Evolutionary conservation across 768 basidiomycete species (phyloP).

Genomic region (Panus rudis): DNA sequence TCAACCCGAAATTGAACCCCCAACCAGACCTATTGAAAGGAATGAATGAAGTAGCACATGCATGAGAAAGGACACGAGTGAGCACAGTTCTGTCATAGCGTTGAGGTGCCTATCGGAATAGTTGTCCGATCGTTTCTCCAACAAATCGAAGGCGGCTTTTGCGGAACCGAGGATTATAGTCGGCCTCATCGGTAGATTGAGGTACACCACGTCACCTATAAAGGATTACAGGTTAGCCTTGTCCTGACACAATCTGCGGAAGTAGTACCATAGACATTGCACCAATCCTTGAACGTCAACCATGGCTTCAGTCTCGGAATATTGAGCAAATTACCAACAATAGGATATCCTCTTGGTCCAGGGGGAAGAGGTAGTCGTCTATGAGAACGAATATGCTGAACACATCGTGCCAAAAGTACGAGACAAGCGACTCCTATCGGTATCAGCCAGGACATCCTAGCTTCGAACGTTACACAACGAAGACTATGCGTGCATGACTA

Average conservation of each 20-base stretch:
- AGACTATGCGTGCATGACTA: too few relatives aligned
- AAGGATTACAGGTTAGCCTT: too few relatives aligned
- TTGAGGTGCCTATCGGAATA: slow-evolving; percentile 8
- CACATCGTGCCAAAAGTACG: too few relatives aligned
- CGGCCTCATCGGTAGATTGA: background rate
- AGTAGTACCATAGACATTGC: slow-evolving; percentile 10
- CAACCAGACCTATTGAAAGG: background rate
- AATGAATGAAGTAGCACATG: background rate
- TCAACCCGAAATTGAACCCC: slow-evolving; percentile 1
- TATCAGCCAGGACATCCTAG: too few relatives aligned
- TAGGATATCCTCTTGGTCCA: slow-evolving; percentile 15
- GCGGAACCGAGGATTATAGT: background rate
- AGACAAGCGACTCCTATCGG: too few relatives aligned
- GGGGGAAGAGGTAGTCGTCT: slow-evolving; percentile 11
- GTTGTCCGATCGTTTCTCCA: slow-evolving; percentile 7
- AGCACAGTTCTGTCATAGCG: background rate
- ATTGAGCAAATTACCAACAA: slow-evolving; percentile 18
- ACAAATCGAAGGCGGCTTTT: slow-evolving; percentile 1
- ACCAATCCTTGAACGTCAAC: slow-evolving; percentile 13
- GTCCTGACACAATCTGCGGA: too few relatives aligned
- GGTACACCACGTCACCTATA: background rate
- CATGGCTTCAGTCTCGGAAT: slow-evolving; percentile 12
- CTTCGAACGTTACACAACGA: too few relatives aligned
- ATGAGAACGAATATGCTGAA: background rate
- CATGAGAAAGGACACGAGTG: too few relatives aligned